These are phyloP conservation scores for Ophiognomonia clavigignenti-juglandacearum DNA, from an alignment of 2,329 filamentous ascomycete genomes.

Conservation along the genomic window DNA sequence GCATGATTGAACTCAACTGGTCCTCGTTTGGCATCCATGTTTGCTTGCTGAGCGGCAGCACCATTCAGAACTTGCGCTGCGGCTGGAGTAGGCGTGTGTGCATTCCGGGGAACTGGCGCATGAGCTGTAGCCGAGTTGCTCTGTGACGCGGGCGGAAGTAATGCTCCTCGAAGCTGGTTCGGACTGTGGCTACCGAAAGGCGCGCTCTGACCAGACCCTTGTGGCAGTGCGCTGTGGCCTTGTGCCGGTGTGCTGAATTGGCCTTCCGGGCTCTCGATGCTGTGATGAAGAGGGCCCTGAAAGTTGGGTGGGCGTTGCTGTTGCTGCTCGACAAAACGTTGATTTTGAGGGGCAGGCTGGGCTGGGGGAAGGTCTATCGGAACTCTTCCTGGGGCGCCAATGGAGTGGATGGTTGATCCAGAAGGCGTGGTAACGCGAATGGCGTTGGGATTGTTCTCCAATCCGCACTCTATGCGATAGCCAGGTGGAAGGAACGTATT, in stretches of 20 bases:
- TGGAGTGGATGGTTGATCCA: conserved; percentile 92
- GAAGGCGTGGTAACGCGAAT: conserved; percentile 96
- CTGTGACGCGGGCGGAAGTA: conserved; percentile 27
- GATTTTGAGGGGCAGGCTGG: conserved; percentile 30
- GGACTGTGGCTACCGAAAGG: conserved; percentile 27
- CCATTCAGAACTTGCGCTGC: conserved; percentile 58
- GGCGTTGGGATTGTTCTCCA: conserved; percentile 88
- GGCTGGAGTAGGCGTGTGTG: conserved; percentile 56
- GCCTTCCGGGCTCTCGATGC: conserved; percentile 58
- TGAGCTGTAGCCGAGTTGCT: conserved; percentile 33
- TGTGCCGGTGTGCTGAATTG: conserved; percentile 56
- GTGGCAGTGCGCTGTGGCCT: conserved; percentile 42
- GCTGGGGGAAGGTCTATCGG: conserved; percentile 39
- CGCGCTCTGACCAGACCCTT: conserved; percentile 25
- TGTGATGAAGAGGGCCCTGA: conserved; percentile 51
- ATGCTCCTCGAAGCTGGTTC: conserved; percentile 24
- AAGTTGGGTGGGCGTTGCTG: conserved; percentile 43
- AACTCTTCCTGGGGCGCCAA: conserved; percentile 49
- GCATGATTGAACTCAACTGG: conserved; percentile 99
- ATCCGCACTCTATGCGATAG: conserved; percentile 93
- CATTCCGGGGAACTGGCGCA: conserved; percentile 44
- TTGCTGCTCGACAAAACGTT: conserved; percentile 40
- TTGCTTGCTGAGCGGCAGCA: conserved; percentile 49
- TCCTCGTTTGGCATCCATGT: conserved; percentile 72
- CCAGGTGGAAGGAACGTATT: conserved; percentile 96